phyloP scores from a whole-genome alignment of 1,139 yeast species.

The Sugiyamaella xylanicola region DNA sequence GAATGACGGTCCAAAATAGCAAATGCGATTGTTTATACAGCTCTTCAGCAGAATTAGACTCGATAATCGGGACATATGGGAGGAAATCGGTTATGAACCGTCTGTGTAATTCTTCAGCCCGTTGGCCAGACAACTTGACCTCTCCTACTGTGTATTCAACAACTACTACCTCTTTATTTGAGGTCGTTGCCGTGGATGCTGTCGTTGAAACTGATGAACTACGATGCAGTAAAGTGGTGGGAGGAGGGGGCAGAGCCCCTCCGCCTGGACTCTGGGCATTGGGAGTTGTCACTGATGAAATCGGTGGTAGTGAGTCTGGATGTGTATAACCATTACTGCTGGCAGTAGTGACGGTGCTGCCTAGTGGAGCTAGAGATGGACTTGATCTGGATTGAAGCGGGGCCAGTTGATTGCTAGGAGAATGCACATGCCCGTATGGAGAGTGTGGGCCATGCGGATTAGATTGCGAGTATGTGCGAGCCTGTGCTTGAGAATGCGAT shows the following conservation, averaged over 20 bases:
- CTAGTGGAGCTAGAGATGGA: neutral
- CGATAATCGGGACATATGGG: slow-evolving; percentile 79
- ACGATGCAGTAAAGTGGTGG: slow-evolving; percentile 4
- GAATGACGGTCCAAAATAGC: slow-evolving; percentile 86
- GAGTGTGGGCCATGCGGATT: slow-evolving; percentile 7
- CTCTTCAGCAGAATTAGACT: slow-evolving; percentile 71
- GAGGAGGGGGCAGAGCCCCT: neutral
- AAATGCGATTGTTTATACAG: slow-evolving; percentile 81
- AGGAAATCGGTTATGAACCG: slow-evolving; percentile 66
- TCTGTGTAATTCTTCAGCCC: slow-evolving; percentile 73
- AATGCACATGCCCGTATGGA: neutral
- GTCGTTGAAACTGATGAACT: slow-evolving; percentile 14
- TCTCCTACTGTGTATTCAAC: slow-evolving; percentile 57
- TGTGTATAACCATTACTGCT: slow-evolving; percentile 3
- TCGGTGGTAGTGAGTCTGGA: slow-evolving; percentile 13
- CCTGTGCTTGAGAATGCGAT: neutral
- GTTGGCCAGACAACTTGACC: slow-evolving; percentile 62
- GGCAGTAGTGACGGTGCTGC: neutral
- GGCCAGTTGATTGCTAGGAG: slow-evolving; percentile 11
- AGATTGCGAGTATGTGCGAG: neutral
- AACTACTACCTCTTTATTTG: slow-evolving; percentile 8
- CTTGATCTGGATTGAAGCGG: slow-evolving; percentile 11
- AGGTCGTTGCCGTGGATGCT: slow-evolving; percentile 11
- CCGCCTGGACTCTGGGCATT: neutral
- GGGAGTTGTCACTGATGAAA: slow-evolving; percentile 16